Conservation (phyloP, 2,329 filamentous ascomycete species). For the Phaeoacremonium minimum region DNA sequence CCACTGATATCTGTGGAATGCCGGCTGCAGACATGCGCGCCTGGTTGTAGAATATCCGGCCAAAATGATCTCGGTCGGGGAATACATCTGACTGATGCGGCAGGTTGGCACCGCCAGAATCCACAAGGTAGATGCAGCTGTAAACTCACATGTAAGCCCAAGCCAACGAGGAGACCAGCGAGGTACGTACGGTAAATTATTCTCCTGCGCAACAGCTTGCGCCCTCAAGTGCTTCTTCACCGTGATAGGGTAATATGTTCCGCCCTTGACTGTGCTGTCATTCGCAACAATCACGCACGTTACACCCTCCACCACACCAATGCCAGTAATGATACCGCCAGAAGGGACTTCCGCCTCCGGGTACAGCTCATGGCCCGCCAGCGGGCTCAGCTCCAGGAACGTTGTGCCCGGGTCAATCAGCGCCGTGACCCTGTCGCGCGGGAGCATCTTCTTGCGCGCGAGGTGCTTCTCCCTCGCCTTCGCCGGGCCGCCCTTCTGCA, state of each 20-base stretch:
- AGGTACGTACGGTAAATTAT: conserved; percentile 59
- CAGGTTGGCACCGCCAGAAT: conserved; percentile 91
- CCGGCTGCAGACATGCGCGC: conserved; percentile 85
- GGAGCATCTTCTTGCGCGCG: conserved; percentile 87
- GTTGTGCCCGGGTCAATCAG: conserved; percentile 85
- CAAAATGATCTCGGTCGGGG: conserved; percentile 91
- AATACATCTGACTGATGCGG: conserved; percentile 96
- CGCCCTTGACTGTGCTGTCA: conserved; percentile 95
- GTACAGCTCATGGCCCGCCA: conserved; percentile 85
- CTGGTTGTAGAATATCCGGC: conserved; percentile 97
- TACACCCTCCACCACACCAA: conserved; percentile 86
- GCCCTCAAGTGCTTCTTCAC: conserved; percentile 96
- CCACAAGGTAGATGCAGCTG: conserved; percentile 89
- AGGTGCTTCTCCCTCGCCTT: conserved; percentile 87
- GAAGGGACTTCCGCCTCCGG: conserved; percentile 82
- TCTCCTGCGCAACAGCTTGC: conserved; percentile 86
- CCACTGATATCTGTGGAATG: conserved; percentile 89
- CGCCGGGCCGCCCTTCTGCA: conserved; percentile 71
- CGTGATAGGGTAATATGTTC: conserved; percentile 94
- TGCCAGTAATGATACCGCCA: conserved; percentile 87
- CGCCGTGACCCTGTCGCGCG: conserved; percentile 80
- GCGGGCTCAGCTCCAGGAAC: conserved; percentile 89
- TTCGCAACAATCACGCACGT: conserved; percentile 92
- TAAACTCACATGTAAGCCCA: background rate
- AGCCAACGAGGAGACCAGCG: background rate